phyloP scores from a whole-genome alignment of 352 stramenopile genomes.

The Blastocystis sp. region DNA sequence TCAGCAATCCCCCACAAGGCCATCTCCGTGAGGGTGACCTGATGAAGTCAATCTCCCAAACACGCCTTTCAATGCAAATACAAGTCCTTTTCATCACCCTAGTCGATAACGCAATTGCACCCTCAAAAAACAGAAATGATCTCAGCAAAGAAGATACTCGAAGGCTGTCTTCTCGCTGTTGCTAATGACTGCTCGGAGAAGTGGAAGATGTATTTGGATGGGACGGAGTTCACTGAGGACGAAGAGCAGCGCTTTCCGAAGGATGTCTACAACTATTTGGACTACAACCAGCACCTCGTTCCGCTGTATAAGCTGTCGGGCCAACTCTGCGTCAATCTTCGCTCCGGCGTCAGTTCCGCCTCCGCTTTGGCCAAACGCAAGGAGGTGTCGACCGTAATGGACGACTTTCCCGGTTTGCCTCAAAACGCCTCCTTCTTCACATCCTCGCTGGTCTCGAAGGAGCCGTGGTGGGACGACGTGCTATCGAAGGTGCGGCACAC shows the following conservation, averaged over 20 bases:
- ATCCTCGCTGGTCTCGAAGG: neutral
- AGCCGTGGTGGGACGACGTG: conserved; percentile 16
- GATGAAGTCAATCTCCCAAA: neutral
- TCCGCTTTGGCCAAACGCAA: neutral
- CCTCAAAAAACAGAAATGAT: conserved; percentile 25
- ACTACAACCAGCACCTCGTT: conserved; percentile 53
- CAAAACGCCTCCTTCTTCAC: conserved; percentile 12
- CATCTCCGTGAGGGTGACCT: neutral
- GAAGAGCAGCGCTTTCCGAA: conserved; percentile 36
- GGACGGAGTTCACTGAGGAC: conserved; percentile 9
- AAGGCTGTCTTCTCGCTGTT: conserved; percentile 54
- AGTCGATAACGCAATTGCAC: too few relatives aligned
- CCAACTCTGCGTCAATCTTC: conserved; percentile 37
- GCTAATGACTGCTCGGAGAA: conserved; percentile 48
- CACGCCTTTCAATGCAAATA: neutral
- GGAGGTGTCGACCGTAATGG: neutral
- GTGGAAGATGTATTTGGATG: conserved; percentile 50
- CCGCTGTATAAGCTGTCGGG: conserved; percentile 57
- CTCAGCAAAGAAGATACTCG: conserved; percentile 61
- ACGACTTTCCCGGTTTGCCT: conserved; percentile 44
- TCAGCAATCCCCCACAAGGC: neutral
- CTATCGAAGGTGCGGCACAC: conserved; percentile 16
- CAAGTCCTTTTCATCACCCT: too few relatives aligned
- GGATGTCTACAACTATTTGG: conserved; percentile 8
- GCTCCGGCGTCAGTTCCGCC: conserved; percentile 17